Percentiles rank a stretch among this genome's conserved stretches.
Conservation (phyloP, 1,139 yeast species). For the Pneumocystis jirovecii region DNA sequence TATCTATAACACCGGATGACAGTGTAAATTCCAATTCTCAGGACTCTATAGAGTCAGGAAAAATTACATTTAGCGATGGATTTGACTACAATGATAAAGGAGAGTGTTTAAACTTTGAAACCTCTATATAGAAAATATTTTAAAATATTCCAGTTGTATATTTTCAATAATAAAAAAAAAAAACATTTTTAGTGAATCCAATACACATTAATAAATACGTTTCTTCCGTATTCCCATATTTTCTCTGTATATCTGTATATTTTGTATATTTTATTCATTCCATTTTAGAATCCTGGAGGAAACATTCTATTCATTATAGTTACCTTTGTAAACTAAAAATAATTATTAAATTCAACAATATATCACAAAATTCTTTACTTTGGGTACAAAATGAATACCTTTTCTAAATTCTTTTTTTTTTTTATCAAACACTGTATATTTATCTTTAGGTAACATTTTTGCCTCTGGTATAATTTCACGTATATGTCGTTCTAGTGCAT, state of each 20-base stretch:
- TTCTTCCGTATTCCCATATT: not conserved
- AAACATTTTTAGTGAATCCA: not conserved
- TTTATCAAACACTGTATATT: constrained; percentile 73
- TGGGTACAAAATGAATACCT: constrained; percentile 28
- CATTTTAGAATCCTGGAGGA: constrained; percentile 1
- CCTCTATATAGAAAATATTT: not conserved
- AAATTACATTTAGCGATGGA: not conserved
- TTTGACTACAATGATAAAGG: not conserved
- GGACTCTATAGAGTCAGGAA: not conserved
- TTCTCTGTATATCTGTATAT: not conserved
- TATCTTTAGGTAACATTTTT: constrained; percentile 68
- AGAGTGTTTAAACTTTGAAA: not conserved
- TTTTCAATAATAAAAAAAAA: not conserved
- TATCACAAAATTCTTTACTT: not conserved
- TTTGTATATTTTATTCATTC: not conserved
- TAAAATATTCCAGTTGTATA: not conserved
- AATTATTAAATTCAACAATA: not conserved
- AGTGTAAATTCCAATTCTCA: not conserved
- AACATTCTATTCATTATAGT: not conserved
- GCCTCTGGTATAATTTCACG: constrained; percentile 55
- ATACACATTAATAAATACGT: not conserved
- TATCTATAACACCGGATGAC: not conserved
- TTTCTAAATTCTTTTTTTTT: constrained; percentile 63
- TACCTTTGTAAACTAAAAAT: not conserved
- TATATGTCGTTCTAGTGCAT: constrained; percentile 40